Evolutionary conservation across 495 filamentous ascomycete genomes (phyloP), one percentile per base, ranked within the genome.

Genomic region (Viridothelium virens): DNA sequence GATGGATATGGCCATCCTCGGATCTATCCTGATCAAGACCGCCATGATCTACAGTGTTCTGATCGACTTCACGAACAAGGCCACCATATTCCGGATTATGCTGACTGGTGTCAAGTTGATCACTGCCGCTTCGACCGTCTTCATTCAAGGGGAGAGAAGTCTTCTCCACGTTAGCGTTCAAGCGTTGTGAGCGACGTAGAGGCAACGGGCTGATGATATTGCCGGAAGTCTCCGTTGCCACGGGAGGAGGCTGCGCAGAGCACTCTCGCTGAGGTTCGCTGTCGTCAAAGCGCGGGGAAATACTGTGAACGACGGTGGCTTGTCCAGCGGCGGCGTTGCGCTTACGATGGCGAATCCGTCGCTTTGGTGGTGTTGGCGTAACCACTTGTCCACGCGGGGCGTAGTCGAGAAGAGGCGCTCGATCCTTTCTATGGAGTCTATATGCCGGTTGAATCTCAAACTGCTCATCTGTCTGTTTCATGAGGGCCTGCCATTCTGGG

Each of bases 361-460:
- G 3, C 31, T 59, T 59, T 18, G 25, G 53, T 10, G 18, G 18
- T 9, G n/a, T 33, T 34, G 53, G 53, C 36, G 33, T 31, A 14
- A 18, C 31, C 5, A 18, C 53, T 34, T 59, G 53, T 2, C 53
- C 53, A 34, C 36, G 33, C 2, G 53, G 53, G 36, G 31, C 53
- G 14, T 33, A 59, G 14, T 59, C 53, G 53, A 59, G 2, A 10
- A 59, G 53, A 59, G 53, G 53, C 14, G 7, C 53, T 59, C 53
- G 53, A 36, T 36, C 14, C 31, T 36, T 59, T 59, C 14, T 59
- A 31, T 34, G 25, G 6, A 10, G 11, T 36, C 53, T 33, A 5
- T 59, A 36, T 1, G 14, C 31, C 10, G 53, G 53, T 31, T 59
- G 53, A 33, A 59, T 6, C 5, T 59, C 53, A 31, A 34, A 59